Evolutionary conservation across 73 alveolate genomes (phyloP).

Genomic region (Stentor roeselii): DNA sequence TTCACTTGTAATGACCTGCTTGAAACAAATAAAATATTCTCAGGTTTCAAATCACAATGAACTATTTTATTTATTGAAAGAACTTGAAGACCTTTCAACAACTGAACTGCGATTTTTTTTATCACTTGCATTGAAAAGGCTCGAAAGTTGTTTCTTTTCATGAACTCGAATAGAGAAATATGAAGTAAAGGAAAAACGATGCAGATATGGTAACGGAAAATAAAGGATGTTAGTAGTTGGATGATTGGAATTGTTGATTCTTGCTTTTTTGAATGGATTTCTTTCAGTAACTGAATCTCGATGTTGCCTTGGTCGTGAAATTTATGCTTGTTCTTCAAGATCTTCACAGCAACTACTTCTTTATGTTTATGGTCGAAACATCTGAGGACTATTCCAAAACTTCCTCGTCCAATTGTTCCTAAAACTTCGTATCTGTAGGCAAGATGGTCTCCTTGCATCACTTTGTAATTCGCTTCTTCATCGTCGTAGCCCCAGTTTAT

Average conservation of each 20-base stretch:
- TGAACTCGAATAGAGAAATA: background rate
- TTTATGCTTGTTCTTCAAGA: constrained; percentile 65
- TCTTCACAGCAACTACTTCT: constrained; percentile 77
- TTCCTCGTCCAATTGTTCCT: constrained; percentile 84
- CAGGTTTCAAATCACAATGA: constrained; percentile 97
- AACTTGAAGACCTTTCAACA: background rate
- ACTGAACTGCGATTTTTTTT: background rate
- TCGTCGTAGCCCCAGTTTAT: constrained; percentile 77
- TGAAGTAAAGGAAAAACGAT: background rate
- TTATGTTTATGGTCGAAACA: constrained; percentile 73
- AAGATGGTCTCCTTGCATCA: constrained; percentile 67
- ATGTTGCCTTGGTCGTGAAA: constrained; percentile 69
- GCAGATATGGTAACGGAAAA: constrained; percentile 66
- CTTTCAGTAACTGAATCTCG: constrained; percentile 65
- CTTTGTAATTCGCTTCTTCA: constrained; percentile 79
- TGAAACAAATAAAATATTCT: constrained; percentile 59
- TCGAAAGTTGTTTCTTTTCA: background rate
- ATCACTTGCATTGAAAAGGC: background rate
- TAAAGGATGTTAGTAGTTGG: constrained; percentile 61
- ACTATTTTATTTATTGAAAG: constrained; percentile 40
- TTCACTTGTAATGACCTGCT: background rate
- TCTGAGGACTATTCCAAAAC: constrained; percentile 83
- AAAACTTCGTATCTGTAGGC: constrained; percentile 81
- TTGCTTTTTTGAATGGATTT: constrained; percentile 40
- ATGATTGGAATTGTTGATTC: constrained; percentile 45